These are phyloP conservation scores for Geranomyces variabilis DNA, from an alignment of 192 early-diverging fungal species.

Conservation along the genomic window DNA sequence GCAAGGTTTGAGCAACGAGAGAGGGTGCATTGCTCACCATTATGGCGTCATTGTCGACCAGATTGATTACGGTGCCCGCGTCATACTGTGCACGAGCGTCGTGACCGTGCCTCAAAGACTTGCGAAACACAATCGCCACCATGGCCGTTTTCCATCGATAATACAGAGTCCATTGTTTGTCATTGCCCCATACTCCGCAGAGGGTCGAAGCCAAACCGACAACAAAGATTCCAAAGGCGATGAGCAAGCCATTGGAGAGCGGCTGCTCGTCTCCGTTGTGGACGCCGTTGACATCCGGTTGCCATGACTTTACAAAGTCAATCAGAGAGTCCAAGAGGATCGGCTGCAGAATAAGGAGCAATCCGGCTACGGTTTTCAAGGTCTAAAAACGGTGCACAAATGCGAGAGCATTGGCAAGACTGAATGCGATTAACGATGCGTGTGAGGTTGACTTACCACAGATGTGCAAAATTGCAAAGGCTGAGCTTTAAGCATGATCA, in stretches of 20 bases:
- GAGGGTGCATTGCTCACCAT: slow-evolving; percentile 1
- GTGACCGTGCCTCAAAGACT: slow-evolving; percentile 12
- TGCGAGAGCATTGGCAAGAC: too few relatives aligned
- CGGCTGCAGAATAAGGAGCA: too few relatives aligned
- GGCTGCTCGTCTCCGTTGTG: too few relatives aligned
- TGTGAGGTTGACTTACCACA: too few relatives aligned
- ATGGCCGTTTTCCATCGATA: slow-evolving; percentile 6
- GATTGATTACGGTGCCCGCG: slow-evolving; percentile 24
- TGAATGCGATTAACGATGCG: too few relatives aligned
- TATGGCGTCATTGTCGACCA: slow-evolving; percentile 22
- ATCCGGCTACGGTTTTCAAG: too few relatives aligned
- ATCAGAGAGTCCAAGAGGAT: too few relatives aligned
- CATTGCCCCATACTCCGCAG: slow-evolving; percentile 17
- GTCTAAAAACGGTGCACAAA: too few relatives aligned
- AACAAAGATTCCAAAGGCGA: slow-evolving; percentile 18
- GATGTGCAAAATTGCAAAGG: too few relatives aligned
- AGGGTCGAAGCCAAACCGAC: slow-evolving; percentile 5
- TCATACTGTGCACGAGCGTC: slow-evolving; percentile 2
- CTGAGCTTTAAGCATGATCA: too few relatives aligned
- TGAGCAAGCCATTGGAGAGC: slow-evolving; percentile 15
- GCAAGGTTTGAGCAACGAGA: slow-evolving; percentile 7
- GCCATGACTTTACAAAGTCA: too few relatives aligned
- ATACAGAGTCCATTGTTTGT: slow-evolving; percentile 11
- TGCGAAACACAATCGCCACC: slow-evolving; percentile 18
- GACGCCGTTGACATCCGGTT: too few relatives aligned